phyloP scores from a whole-genome alignment of 208 protist genomes.

The Leishmania tropica region DNA sequence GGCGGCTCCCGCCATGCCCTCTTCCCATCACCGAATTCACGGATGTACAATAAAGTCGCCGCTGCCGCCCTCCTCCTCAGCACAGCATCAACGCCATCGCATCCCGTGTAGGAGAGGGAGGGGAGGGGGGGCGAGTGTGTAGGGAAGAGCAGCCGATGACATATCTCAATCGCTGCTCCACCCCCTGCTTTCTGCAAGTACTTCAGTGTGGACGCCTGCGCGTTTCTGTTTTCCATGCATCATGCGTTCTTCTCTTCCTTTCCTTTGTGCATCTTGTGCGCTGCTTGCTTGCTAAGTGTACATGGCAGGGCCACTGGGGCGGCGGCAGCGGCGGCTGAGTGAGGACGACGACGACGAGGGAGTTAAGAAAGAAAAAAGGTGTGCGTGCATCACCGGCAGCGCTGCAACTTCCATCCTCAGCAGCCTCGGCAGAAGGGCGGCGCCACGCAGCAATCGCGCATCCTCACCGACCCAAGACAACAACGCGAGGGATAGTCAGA shows the following conservation, averaged over 20 bases:
- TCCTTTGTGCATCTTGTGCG: not conserved
- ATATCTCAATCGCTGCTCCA: too few species aligned
- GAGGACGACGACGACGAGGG: too few species aligned
- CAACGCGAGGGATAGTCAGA: not conserved
- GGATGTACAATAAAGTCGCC: not conserved
- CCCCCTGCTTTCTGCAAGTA: not conserved
- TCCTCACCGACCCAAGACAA: not conserved
- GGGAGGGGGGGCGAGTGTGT: not conserved
- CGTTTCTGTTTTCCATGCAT: not conserved
- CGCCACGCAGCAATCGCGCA: not conserved
- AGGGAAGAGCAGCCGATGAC: not conserved
- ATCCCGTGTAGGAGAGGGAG: not conserved
- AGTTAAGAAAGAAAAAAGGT: too few species aligned
- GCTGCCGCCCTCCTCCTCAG: not conserved
- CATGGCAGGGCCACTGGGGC: too few species aligned
- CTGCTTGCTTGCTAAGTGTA: not conserved
- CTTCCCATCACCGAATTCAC: not conserved
- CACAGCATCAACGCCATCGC: not conserved
- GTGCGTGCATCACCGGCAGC: too few species aligned
- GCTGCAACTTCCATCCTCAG: too few species aligned
- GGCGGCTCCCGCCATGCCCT: not conserved
- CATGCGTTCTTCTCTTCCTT: too few species aligned
- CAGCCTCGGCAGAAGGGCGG: too few species aligned
- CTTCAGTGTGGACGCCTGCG: conserved; percentile 4
- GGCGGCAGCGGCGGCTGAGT: not conserved